Conservation (phyloP, 306 rosid genomes). For the Delonix regia region DNA sequence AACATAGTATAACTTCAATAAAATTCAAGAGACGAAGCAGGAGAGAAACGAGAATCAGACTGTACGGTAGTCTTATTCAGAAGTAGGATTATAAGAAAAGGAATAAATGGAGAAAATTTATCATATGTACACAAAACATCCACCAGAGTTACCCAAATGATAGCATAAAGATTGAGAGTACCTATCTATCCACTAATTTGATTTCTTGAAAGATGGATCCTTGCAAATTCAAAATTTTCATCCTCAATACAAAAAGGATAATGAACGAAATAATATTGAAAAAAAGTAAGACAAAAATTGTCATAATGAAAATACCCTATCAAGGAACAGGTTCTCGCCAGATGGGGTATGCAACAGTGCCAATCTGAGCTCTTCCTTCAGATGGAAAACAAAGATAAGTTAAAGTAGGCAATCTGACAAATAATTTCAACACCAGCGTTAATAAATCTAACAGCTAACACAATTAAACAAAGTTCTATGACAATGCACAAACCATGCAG, state of each 20-base stretch:
- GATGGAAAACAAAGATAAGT: slow-evolving; percentile 33
- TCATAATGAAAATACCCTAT: slow-evolving; percentile 54
- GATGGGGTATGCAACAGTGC: slow-evolving; percentile 53
- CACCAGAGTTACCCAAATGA: slow-evolving; percentile 18
- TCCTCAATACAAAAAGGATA: slow-evolving; percentile 4
- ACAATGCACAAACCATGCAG: not conserved
- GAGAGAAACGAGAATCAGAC: slow-evolving; percentile 8
- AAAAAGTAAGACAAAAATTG: not conserved
- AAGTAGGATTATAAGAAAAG: not conserved
- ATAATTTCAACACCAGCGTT: slow-evolving; percentile 1
- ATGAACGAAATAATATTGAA: not conserved
- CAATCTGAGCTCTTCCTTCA: slow-evolving; percentile 75
- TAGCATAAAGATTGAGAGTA: not conserved
- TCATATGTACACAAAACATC: not conserved
- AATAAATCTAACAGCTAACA: slow-evolving; percentile 8
- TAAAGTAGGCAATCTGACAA: slow-evolving; percentile 11
- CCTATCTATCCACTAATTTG: slow-evolving; percentile 16
- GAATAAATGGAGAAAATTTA: not conserved
- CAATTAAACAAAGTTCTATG: not conserved
- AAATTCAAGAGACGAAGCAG: not conserved
- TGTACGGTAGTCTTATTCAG: not conserved
- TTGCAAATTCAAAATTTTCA: slow-evolving; percentile 4
- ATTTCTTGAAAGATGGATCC: slow-evolving; percentile 26
- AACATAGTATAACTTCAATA: not conserved
- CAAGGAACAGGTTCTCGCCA: slow-evolving; percentile 69